Base-by-base conservation (phyloP, 805 yeast species). In the Candida gorgasii region DNA sequence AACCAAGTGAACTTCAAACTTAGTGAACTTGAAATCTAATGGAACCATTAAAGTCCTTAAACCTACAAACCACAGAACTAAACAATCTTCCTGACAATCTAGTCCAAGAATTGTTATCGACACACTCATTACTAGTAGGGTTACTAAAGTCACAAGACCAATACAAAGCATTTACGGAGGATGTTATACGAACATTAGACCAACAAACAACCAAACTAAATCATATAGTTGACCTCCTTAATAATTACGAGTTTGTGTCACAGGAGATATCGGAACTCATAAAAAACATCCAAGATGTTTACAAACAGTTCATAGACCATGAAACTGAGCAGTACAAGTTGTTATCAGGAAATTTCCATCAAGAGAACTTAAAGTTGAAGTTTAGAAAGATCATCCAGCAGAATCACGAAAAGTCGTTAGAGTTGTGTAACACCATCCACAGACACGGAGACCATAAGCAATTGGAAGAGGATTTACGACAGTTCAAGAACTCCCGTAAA, bases 291-390 rank as follows among this genome's bases (percentile, higher is more conserved):
- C 55, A 56, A 15, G 39, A 41, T 11, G 45, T 58, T 4, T 64
- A 63, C 47, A 55, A 53, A 20, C 67, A 69, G 45, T 70, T 67
- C 48, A 44, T 57, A 16, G 54, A 55, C 41, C 49, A 65, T 33
- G 73, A 70, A 45, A 60, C 67, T 11, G 51, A 46, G 24, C 75
- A 69, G 53, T 68, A 68, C 54, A 67, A 67, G 46, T 55, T 68
- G 20, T 53, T 69, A 15, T 58, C 69, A 23, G 45, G 66, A 28
- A 69, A 64, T 45, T 70, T 58, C 52, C 65, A 67, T 50, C 61
- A 54, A 29, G 63, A 58, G 30, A 51, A 60, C 34, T 56, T 63
- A 44, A 60, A 59, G 36, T 49, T 54, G 12, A 65, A 63, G 49
- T 64, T 55, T 40, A 47, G 46, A 14, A 51, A 49, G 24, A 41